These are phyloP conservation scores for Scheffersomyces lignosus DNA, from an alignment of 805 yeast genomes.

Conservation along the genomic window DNA sequence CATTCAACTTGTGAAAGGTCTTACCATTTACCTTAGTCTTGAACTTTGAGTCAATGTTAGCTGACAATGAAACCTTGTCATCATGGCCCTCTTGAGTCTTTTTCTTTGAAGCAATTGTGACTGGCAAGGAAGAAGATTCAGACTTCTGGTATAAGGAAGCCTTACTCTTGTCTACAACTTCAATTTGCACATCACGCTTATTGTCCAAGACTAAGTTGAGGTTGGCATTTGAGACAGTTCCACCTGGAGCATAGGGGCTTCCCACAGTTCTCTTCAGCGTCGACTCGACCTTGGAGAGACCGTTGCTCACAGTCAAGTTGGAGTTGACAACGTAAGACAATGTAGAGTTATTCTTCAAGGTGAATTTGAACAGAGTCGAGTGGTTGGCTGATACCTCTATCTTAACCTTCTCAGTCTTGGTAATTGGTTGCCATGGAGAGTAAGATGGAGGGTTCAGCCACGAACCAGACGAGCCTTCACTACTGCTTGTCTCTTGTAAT, in stretches of 20 bases:
- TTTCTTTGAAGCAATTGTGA: background rate
- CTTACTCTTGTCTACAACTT: too few species aligned
- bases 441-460: slow-evolving; percentile 22
- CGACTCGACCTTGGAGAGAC: slow-evolving; percentile 5
- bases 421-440: slow-evolving; percentile 17
- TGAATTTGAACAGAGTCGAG: slow-evolving; percentile 22
- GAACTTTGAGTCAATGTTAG: background rate
- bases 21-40: slow-evolving; percentile 3
- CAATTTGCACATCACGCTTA: background rate
- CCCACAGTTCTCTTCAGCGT: slow-evolving; percentile 2
- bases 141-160: background rate
- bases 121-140: background rate
- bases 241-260: background rate
- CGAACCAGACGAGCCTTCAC: slow-evolving; percentile 18
- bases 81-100: background rate
- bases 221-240: background rate
- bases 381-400: slow-evolving; percentile 13
- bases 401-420: slow-evolving; percentile 20
- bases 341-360: slow-evolving; percentile 20
- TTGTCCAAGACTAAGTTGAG: background rate
- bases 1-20: slow-evolving; percentile 1
- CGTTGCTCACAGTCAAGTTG: slow-evolving; percentile 4
- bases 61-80: background rate
- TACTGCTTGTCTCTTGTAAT: slow-evolving; percentile 12
- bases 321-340: slow-evolving; percentile 14